phyloP scores from a whole-genome alignment of 2,329 filamentous ascomycete genomes.

The Cercospora berteroae region DNA sequence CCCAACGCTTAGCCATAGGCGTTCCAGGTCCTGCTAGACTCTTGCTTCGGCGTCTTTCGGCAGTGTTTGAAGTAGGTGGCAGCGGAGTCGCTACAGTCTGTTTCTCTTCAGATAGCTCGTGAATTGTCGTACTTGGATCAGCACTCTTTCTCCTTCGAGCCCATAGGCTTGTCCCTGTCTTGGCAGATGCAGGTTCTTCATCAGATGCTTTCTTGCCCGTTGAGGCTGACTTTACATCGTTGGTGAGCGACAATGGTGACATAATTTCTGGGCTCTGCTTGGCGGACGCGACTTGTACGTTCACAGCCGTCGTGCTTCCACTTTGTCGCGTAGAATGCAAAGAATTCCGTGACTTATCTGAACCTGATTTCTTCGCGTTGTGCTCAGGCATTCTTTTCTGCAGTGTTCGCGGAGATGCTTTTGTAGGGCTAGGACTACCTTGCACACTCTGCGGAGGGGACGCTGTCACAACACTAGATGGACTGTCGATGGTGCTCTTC shows the following conservation, averaged over 20 bases:
- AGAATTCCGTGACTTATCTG: slow-evolving; percentile 13
- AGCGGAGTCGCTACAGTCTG: slow-evolving; percentile 3
- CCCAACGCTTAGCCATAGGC: neutral
- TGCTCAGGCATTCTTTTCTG: slow-evolving; percentile 36
- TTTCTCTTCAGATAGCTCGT: slow-evolving; percentile 2
- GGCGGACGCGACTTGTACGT: neutral
- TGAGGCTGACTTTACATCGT: neutral
- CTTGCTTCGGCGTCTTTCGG: slow-evolving; percentile 19
- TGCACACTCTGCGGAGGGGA: neutral
- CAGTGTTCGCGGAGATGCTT: slow-evolving; percentile 25
- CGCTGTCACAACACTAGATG: neutral
- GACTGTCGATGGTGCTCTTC: neutral
- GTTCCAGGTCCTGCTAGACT: slow-evolving; percentile 13
- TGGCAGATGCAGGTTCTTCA: neutral
- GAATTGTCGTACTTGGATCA: neutral
- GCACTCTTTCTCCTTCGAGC: neutral
- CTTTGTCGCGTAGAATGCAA: slow-evolving; percentile 7
- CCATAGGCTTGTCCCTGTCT: neutral
- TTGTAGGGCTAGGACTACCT: neutral
- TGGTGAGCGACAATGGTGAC: neutral
- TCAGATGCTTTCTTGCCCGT: neutral
- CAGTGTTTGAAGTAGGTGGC: neutral
- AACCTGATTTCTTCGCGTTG: slow-evolving; percentile 23
- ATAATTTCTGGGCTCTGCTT: neutral
- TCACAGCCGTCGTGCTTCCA: neutral